Evolutionary conservation across 257 asterid genomes (phyloP), one percentile per base, ranked within the genome.

Genomic region (Buddleja alternifolia): DNA sequence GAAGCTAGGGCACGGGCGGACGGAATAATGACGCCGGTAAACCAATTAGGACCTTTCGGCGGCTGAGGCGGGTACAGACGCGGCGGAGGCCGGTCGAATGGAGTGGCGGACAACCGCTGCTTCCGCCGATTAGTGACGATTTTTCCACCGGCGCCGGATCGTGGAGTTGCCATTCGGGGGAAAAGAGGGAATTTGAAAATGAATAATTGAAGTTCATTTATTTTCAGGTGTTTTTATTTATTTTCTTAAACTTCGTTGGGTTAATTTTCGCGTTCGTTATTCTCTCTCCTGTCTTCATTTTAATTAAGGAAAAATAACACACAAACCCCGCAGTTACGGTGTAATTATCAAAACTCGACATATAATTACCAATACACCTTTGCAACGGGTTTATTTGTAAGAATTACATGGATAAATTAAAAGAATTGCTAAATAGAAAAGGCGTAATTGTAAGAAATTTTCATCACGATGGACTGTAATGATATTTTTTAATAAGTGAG

Each of bases 1-100:
- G 96, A 81, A 15, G 92, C 86, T 44, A 92, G 63, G 66, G 77
- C 78, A 55, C 80, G 82, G 10, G 85, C 87, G 60, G 83, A 79
- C 10, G 86, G 87, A 42, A 84, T 69, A 62, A 84, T 15, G 36
- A 75, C 12, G 60, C 81, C 77, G 44, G 80, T 15, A 8, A 84
- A 79, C 87, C 84, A 92, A 71, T 68, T 82, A 73, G 81, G 85
- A 75, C 71, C 77, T 54, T 59, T 66, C 0, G 50, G 70, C 40
- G 74, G 71, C 55, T 60, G 81, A 39, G 73, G 80, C 16, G 46
- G 78, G 6, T 72, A 47, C 9, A 41, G 67, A 3, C 29, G 75
- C 63, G 64, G 75, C 1, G 77, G 73, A 45, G 80, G 75, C 0
- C 83, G 82, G 75, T 74, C 80, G 40, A 71, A 78, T 0, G 86